A percentile compares a stretch with the other conserved stretches of the same genome.
Conservation (phyloP, 805 yeast genomes). For the Candida ficus region DNA sequence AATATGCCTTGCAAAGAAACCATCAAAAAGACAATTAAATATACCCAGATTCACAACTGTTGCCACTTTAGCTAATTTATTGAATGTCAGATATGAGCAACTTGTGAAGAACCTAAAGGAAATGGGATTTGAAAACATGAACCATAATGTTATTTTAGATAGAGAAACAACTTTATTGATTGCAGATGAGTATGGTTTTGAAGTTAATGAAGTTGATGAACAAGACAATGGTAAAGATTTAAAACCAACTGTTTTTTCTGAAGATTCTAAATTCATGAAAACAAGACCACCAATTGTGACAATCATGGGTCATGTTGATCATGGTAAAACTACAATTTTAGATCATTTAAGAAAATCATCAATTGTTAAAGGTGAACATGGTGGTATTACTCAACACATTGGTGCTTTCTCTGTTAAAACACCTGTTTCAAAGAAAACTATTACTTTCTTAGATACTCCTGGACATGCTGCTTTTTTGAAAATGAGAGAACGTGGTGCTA, state of each 20-base stretch:
- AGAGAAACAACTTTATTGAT: conserved; percentile 80
- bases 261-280: conserved; percentile 42
- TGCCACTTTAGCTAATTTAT: conserved; percentile 67
- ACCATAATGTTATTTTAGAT: conserved; percentile 75
- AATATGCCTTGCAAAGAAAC: not conserved
- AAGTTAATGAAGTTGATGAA: conserved; percentile 31
- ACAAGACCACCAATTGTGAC: conserved; percentile 92
- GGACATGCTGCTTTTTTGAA: conserved; percentile 97
- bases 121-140: conserved; percentile 68
- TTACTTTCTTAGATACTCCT: conserved; percentile 94
- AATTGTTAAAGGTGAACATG: conserved; percentile 79
- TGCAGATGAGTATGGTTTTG: conserved; percentile 85
- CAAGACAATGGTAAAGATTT: conserved; percentile 36
- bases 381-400: conserved; percentile 97
- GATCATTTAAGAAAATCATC: conserved; percentile 83
- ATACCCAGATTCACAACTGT: conserved; percentile 79
- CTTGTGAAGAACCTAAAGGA: conserved; percentile 53
- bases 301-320: conserved; percentile 98
- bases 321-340: conserved; percentile 92
- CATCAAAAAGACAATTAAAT: conserved; percentile 20
- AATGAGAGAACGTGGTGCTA: conserved; percentile 96
- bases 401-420: conserved; percentile 93
- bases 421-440: conserved; percentile 63
- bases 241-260: conserved; percentile 45
- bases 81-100: conserved; percentile 58